Percentiles rank a stretch among this genome's conserved stretches.
These are phyloP conservation scores for Ceratorhiza oryzae-sativae DNA, from an alignment of 1,284 basidiomycete species.

Conservation along the genomic window DNA sequence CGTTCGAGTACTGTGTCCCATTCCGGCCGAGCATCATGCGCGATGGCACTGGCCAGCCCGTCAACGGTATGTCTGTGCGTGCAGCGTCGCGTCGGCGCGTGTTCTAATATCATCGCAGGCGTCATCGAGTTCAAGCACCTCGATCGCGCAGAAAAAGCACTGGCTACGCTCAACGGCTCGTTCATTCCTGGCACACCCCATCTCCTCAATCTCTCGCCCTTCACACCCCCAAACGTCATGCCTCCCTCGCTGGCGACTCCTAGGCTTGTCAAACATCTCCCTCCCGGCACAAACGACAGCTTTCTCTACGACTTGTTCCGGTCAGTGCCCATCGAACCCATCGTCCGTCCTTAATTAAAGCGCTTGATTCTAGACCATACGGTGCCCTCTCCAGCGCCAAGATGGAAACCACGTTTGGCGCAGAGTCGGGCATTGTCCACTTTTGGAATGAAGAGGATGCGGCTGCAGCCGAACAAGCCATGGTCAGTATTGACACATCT, in stretches of 20 bases:
- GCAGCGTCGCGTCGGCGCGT: conserved; percentile 63
- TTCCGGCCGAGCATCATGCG: conserved; percentile 76
- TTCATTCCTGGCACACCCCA: conserved; percentile 64
- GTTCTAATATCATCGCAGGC: conserved; percentile 7
- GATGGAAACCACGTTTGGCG: conserved; percentile 71
- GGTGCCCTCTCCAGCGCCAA: conserved; percentile 75
- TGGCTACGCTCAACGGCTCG: conserved; percentile 77
- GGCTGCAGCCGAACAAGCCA: conserved; percentile 71
- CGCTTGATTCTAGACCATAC: conserved; percentile 56
- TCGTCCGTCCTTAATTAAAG: conserved; percentile 14
- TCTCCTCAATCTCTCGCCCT: conserved; percentile 70
- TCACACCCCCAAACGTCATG: conserved; percentile 69
- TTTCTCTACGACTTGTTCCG: conserved; percentile 77
- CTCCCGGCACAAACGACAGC: conserved; percentile 66
- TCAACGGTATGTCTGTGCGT: conserved; percentile 53
- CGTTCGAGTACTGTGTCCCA: conserved; percentile 74
- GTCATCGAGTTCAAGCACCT: conserved; percentile 43
- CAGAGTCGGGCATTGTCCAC: conserved; percentile 79
- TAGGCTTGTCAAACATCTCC: conserved; percentile 78
- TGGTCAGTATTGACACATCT: conserved; percentile 50
- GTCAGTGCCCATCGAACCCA: neutral
- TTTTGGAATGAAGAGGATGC: conserved; percentile 92
- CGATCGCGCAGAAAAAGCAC: conserved; percentile 77
- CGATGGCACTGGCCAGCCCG: conserved; percentile 59
- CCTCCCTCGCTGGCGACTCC: conserved; percentile 76